These are phyloP conservation scores for Diatrype stigma DNA, from an alignment of 2,329 filamentous ascomycete species.

Conservation along the genomic window DNA sequence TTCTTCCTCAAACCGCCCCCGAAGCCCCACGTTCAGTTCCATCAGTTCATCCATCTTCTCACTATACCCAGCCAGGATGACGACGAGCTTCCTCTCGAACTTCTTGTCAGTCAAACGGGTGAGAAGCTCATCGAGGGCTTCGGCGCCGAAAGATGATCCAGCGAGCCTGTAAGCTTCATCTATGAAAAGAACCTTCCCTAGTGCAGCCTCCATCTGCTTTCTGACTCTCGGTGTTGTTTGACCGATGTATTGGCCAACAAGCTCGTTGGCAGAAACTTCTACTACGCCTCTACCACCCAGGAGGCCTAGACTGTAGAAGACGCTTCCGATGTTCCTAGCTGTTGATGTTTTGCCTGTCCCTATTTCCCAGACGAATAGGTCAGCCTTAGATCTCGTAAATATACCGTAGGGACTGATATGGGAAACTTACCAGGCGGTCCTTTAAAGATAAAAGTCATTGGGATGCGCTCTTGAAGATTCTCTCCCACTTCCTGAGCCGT, in stretches of 20 bases:
- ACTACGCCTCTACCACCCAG: constrained; percentile 55
- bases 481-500: constrained; percentile 41
- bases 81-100: not conserved
- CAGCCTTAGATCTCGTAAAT: no score
- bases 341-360: constrained; percentile 60
- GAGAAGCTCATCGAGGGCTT: constrained; percentile 35
- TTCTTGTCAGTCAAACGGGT: constrained; percentile 38
- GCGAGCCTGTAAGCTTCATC: constrained; percentile 53
- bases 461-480: constrained; percentile 47
- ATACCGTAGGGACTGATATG: no score
- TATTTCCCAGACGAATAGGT: not conserved
- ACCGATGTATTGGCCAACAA: constrained; percentile 63
- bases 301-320: constrained; percentile 73
- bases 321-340: constrained; percentile 68
- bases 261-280: constrained; percentile 63
- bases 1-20: constrained; percentile 59
- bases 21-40: constrained; percentile 41
- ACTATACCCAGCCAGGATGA: not conserved
- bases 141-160: not conserved
- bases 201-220: constrained; percentile 44
- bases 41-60: not conserved
- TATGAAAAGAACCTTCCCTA: constrained; percentile 66
- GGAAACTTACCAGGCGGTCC: constrained; percentile 48
- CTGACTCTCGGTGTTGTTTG: constrained; percentile 57
- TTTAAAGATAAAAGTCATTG: constrained; percentile 55